Percentiles rank a stretch among this genome's conserved stretches.
phyloP scores from a whole-genome alignment of 2,329 filamentous ascomycete genomes.

The Beauveria sp. region DNA sequence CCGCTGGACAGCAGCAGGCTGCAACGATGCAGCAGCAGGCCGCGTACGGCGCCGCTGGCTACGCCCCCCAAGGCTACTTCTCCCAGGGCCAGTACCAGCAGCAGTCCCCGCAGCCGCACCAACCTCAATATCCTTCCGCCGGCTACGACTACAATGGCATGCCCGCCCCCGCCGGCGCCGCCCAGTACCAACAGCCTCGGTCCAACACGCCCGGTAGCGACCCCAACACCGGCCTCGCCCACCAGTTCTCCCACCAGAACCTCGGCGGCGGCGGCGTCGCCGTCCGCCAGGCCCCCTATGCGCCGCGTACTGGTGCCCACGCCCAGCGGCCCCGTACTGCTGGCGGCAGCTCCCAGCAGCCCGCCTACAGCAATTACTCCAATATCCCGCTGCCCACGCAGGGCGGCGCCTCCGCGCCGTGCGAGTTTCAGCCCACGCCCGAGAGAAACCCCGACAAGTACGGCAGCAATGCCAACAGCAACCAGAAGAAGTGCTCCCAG shows the following conservation, averaged over 20 bases:
- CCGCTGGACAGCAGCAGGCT: slow-evolving; percentile 18
- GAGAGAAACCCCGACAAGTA: slow-evolving; percentile 83
- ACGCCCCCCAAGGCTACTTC: slow-evolving; percentile 31
- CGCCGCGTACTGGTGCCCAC: slow-evolving; percentile 58
- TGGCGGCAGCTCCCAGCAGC: slow-evolving; percentile 57
- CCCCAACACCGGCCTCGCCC: slow-evolving; percentile 81
- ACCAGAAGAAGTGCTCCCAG: slow-evolving; percentile 62
- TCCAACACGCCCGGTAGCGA: slow-evolving; percentile 62
- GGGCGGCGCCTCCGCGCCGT: slow-evolving; percentile 46
- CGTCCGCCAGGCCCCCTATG: slow-evolving; percentile 62
- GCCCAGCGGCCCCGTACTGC: slow-evolving; percentile 77
- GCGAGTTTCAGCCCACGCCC: slow-evolving; percentile 70
- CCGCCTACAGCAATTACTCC: slow-evolving; percentile 58
- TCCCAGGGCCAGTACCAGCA: slow-evolving; percentile 53
- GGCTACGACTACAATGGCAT: slow-evolving; percentile 43
- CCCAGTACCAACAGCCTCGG: slow-evolving; percentile 37
- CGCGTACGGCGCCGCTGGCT: slow-evolving; percentile 30
- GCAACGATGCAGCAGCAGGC: slow-evolving; percentile 31
- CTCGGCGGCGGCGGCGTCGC: slow-evolving; percentile 69
- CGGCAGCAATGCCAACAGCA: slow-evolving; percentile 55
- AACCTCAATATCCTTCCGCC: slow-evolving; percentile 34
- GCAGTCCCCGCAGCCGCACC: slow-evolving; percentile 37
- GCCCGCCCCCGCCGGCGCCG: slow-evolving; percentile 26
- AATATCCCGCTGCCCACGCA: slow-evolving; percentile 56
- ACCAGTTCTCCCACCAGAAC: slow-evolving; percentile 97